Percentiles rank a stretch among this genome's conserved stretches.
Evolutionary conservation across 441 rosid genomes (phyloP).

Genomic region (Populus hybrid): DNA sequence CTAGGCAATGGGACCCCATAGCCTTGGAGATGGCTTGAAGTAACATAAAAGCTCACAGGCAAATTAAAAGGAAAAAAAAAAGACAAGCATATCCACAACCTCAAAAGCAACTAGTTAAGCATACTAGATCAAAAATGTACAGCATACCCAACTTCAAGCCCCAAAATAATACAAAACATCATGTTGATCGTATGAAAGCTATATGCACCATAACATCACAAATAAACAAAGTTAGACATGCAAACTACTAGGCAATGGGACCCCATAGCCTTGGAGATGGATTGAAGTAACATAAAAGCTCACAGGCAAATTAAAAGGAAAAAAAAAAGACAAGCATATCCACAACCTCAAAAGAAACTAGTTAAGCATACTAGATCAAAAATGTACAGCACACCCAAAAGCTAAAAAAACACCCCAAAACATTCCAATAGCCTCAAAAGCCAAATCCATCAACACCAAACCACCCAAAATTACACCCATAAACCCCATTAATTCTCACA

Average conservation of each 20-base stretch:
- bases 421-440: constrained; percentile 3
- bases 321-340: constrained; percentile 20
- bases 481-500: not conserved
- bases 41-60: constrained; percentile 7
- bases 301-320: not conserved
- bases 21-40: constrained; percentile 8
- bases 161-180: constrained; percentile 20
- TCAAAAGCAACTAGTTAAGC: constrained; percentile 21
- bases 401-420: constrained; percentile 25
- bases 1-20: constrained; percentile 32
- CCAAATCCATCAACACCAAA: constrained; percentile 14
- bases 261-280: constrained; percentile 27
- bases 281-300: constrained; percentile 5
- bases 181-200: constrained; percentile 15
- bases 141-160: constrained; percentile 19
- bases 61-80: not conserved
- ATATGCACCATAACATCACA: constrained; percentile 13
- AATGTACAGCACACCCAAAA: constrained; percentile 21
- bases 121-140: constrained; percentile 19
- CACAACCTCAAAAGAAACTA: constrained; percentile 21
- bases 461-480: constrained; percentile 15
- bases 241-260: constrained; percentile 20
- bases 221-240: not conserved
- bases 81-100: constrained; percentile 21
- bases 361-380: constrained; percentile 21